phyloP scores from a whole-genome alignment of 768 basidiomycete species.

The Naganishia friedmannii region DNA sequence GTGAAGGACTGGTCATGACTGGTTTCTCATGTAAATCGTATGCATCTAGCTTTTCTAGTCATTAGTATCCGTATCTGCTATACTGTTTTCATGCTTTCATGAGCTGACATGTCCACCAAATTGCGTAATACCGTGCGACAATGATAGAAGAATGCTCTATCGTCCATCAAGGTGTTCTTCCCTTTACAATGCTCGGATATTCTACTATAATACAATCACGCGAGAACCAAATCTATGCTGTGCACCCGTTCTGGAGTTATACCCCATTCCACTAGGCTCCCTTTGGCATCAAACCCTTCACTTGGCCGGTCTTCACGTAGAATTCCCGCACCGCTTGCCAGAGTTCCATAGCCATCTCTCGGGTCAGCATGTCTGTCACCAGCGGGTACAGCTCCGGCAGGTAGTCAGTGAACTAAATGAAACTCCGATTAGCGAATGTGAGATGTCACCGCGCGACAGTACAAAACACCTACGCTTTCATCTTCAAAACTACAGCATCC shows the following conservation, averaged over 20 bases:
- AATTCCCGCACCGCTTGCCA: conserved; percentile 74
- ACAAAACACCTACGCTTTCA: conserved; percentile 66
- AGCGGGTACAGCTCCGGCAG: conserved; percentile 86
- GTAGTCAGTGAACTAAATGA: conserved; percentile 75
- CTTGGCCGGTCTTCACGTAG: conserved; percentile 64
- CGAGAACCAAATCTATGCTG: neutral
- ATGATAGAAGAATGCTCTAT: no score
- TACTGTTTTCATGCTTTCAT: no score
- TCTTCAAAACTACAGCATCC: conserved; percentile 88
- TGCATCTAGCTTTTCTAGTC: no score
- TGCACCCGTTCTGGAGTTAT: neutral
- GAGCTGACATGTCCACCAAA: no score
- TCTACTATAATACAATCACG: neutral
- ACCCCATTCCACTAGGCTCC: conserved; percentile 1
- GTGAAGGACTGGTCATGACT: neutral
- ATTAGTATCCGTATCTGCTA: no score
- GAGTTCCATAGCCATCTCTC: conserved; percentile 80
- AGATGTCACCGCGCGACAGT: neutral
- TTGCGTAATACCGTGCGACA: no score
- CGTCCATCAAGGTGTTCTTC: neutral
- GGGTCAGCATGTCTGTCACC: conserved; percentile 74
- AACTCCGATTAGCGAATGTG: conserved; percentile 1
- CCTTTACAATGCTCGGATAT: neutral
- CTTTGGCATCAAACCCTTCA: conserved; percentile 33
- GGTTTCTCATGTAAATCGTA: neutral